Percentiles rank a stretch among this genome's conserved stretches.
Evolutionary conservation across 768 basidiomycete genomes (phyloP).

Genomic region (Kwoniella sp.): DNA sequence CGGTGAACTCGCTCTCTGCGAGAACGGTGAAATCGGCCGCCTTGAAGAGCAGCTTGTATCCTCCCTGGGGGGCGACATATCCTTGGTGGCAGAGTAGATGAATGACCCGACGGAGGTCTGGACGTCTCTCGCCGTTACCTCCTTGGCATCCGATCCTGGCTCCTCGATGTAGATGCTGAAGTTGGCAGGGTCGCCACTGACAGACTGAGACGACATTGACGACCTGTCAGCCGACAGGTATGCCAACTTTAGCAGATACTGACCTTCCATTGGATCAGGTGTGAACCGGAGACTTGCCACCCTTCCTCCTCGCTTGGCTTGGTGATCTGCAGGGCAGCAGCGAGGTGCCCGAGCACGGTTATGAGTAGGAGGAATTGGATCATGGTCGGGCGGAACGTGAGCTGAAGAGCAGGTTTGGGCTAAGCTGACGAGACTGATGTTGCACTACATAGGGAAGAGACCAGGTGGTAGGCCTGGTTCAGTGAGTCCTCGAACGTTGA

Average conservation of each 20-base stretch:
- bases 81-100: slow-evolving; percentile 26
- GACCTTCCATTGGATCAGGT: slow-evolving; percentile 33
- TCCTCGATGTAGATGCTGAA: slow-evolving; percentile 33
- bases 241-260: no score
- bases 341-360: slow-evolving; percentile 12
- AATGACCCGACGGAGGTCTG: slow-evolving; percentile 20
- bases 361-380: slow-evolving; percentile 16
- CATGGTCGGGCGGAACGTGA: slow-evolving; percentile 21
- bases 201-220: no score
- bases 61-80: slow-evolving; percentile 11
- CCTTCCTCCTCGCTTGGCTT: slow-evolving; percentile 28
- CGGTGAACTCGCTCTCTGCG: slow-evolving; percentile 36
- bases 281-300: slow-evolving; percentile 27
- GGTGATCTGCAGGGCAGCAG: slow-evolving; percentile 20
- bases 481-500: no score
- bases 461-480: no score
- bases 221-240: background rate
- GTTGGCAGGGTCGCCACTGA: slow-evolving; percentile 33
- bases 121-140: slow-evolving; percentile 20
- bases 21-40: slow-evolving; percentile 23
- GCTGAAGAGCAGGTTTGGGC: background rate
- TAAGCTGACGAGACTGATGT: no score
- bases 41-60: slow-evolving; percentile 26
- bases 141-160: slow-evolving; percentile 25
- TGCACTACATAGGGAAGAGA: no score